Percentiles rank a stretch among this genome's conserved stretches.
Conservation (phyloP, 75 land plant genomes). For the Sequoia sempervirens region DNA sequence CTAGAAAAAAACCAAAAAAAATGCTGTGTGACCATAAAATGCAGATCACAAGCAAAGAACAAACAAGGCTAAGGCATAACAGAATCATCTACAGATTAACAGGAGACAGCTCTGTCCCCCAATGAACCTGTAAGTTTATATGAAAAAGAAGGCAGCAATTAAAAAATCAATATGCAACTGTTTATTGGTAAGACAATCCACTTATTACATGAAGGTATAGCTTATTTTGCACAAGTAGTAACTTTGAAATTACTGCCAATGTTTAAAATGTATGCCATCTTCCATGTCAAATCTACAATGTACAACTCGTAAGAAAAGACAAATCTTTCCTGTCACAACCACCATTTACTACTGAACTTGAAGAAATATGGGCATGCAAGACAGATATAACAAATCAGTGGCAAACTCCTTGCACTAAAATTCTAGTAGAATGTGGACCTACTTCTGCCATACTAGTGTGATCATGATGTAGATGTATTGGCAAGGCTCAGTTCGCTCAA, state of each 20-base stretch:
- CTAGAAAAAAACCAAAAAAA: not conserved
- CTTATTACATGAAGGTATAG: not conserved
- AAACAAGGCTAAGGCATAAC: not conserved
- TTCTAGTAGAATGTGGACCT: not conserved
- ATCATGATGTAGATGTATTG: not conserved
- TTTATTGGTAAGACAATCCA: not conserved
- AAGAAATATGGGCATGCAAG: not conserved
- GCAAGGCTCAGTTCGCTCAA: not conserved
- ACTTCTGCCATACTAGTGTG: not conserved
- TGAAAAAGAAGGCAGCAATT: not conserved
- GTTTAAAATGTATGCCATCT: not conserved
- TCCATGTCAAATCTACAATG: not conserved
- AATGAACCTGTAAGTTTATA: not conserved
- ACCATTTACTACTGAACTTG: not conserved
- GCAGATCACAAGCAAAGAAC: not conserved
- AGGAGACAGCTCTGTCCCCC: not conserved
- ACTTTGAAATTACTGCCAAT: not conserved
- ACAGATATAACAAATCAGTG: not conserved
- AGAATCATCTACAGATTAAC: not conserved
- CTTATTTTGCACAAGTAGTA: not conserved
- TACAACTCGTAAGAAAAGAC: not conserved
- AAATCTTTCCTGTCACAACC: not conserved
- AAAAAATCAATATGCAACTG: not conserved
- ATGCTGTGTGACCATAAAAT: not conserved
- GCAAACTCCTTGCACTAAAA: not conserved